phyloP scores from a whole-genome alignment of 768 basidiomycete species.

The Lactifluus echinatus region DNA sequence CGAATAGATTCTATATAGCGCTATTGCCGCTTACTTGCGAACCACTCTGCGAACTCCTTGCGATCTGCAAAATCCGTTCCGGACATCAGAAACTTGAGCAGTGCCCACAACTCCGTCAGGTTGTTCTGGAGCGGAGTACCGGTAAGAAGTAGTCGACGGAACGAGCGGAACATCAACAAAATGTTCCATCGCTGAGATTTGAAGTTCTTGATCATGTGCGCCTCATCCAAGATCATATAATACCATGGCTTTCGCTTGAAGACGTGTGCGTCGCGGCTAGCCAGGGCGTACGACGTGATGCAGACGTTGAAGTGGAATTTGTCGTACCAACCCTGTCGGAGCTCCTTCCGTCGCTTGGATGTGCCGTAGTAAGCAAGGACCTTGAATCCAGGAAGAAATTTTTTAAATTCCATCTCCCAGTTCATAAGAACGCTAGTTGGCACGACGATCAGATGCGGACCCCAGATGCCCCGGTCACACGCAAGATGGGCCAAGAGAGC shows the following conservation, averaged over 20 bases:
- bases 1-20: neutral
- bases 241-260: conserved; percentile 93
- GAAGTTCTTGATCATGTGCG: conserved; percentile 98
- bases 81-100: conserved; percentile 91
- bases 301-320: conserved; percentile 89
- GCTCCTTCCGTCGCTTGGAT: conserved; percentile 81
- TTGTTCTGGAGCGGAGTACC: conserved; percentile 98
- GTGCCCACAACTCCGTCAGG: conserved; percentile 89
- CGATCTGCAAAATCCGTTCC: conserved; percentile 83
- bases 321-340: conserved; percentile 86
- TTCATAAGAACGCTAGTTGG: conserved; percentile 92
- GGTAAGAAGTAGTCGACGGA: conserved; percentile 81
- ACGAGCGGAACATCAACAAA: conserved; percentile 78
- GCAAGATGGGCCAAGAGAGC: conserved; percentile 88
- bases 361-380: conserved; percentile 86
- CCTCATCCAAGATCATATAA: conserved; percentile 94
- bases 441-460: conserved; percentile 86
- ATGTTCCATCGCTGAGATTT: conserved; percentile 91
- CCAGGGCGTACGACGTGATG: conserved; percentile 89
- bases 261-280: conserved; percentile 83
- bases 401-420: conserved; percentile 97
- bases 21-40: conserved; percentile 64
- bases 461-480: conserved; percentile 85
- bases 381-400: conserved; percentile 84
- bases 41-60: conserved; percentile 94